phyloP scores from a whole-genome alignment of 257 asterid genomes.

The Fraxinus excelsior region DNA sequence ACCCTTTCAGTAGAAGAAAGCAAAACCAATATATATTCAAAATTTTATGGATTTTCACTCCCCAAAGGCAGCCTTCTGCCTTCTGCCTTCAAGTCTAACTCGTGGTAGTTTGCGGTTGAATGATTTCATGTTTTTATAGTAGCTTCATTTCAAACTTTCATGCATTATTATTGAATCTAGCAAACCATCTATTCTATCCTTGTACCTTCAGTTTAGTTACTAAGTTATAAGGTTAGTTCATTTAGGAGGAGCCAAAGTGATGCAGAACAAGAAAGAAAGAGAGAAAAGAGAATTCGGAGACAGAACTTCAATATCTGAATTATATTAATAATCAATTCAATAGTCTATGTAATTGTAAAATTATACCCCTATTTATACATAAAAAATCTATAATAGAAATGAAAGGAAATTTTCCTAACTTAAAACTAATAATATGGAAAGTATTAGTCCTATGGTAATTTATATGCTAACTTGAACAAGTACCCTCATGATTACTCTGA shows the following conservation, averaged over 20 bases:
- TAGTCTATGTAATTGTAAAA: background rate
- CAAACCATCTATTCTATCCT: background rate
- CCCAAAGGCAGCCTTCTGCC: background rate
- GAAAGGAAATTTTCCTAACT: background rate
- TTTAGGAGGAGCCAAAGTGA: background rate
- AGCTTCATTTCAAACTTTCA: background rate
- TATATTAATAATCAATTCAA: background rate
- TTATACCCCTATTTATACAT: background rate
- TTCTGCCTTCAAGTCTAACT: background rate
- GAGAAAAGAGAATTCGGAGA: background rate
- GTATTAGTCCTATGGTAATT: background rate
- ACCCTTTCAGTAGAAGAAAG: background rate
- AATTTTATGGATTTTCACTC: background rate
- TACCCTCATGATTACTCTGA: too few relatives aligned
- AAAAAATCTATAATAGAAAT: background rate
- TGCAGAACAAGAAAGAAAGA: background rate
- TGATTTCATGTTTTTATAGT: background rate
- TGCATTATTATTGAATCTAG: background rate
- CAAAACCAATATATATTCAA: background rate
- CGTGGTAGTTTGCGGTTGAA: background rate
- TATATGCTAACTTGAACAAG: background rate
- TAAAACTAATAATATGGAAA: background rate
- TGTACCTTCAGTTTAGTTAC: background rate
- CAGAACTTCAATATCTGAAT: background rate
- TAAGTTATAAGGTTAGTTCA: background rate